Evolutionary conservation across 495 filamentous ascomycete genomes (phyloP), one percentile per base, ranked within the genome.

Genomic region (Aspergillus campestris): DNA sequence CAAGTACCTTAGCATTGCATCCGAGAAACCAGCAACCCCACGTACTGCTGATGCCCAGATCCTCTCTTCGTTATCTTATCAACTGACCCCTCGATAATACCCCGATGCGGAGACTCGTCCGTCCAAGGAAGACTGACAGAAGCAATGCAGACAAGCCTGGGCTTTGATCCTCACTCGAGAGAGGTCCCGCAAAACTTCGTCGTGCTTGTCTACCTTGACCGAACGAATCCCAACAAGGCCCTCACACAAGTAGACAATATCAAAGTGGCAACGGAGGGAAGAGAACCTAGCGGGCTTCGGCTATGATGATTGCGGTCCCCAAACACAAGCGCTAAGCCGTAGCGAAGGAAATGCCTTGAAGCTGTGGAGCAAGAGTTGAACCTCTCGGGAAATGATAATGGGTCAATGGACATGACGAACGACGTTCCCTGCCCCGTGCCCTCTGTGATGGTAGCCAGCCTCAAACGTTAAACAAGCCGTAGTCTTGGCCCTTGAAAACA

Each of bases 111-210:
- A 37, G 18, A 43, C 53, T 46, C 32, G 32, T 39, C n/a, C 10
- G 13, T n/a, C n/a, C 14, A 31, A 44, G 38, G 43, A 38, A 40
- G 50, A 38, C 34, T 31, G 49, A 18, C 49, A 42, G 35, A 44
- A 47, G 31, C 38, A 39, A 47, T 43, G 60, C 77, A 70, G 88
- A 94, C 86, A 92, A 90, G 89, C 77, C 89, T 69, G 86, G 81
- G 69, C 89, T 89, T 90, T 95, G 89, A 95, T 80, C 72, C 87
- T 86, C 88, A 89, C 86, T 81, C 85, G 55, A 81, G 86, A 89
- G 88, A 90, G 86, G 87, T 88, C 89, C 89, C 74, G 68, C 57
- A 38, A 11, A 13, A 15, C 36, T 49, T 27, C 40, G 10, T 39
- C 34, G 7, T 38, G 24, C 8, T n/a, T 38, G 18, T 24, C 18